These are phyloP conservation scores for Geotrichum citri-aurantii DNA, from an alignment of 1,139 yeast genomes.

Conservation along the genomic window DNA sequence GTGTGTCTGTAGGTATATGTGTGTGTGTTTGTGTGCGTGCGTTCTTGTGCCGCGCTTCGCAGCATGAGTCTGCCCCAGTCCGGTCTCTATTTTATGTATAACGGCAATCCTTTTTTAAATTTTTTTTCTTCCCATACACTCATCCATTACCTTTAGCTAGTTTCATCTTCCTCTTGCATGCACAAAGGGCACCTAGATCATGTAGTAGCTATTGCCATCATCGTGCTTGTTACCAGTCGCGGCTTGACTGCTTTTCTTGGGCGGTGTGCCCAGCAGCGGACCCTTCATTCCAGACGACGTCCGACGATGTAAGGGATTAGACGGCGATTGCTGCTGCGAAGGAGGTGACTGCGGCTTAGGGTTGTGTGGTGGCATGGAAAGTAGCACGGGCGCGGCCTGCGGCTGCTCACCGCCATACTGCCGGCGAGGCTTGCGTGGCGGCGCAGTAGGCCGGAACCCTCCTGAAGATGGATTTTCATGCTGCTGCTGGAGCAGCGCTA, in stretches of 20 bases:
- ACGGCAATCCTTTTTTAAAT: too few relatives aligned
- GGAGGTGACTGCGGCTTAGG: not conserved
- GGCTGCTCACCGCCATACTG: not conserved
- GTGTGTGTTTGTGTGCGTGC: too few relatives aligned
- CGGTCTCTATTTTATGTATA: too few relatives aligned
- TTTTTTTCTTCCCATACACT: too few relatives aligned
- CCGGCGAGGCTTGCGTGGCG: conserved; percentile 6
- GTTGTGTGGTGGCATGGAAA: not conserved
- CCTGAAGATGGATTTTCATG: conserved; percentile 1
- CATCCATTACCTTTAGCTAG: too few relatives aligned
- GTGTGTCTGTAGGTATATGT: too few relatives aligned
- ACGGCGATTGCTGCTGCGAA: not conserved
- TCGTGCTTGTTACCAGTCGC: not conserved
- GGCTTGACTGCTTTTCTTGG: not conserved
- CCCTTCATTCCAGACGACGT: not conserved
- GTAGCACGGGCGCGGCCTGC: not conserved
- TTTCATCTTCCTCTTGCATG: too few relatives aligned
- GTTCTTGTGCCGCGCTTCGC: too few relatives aligned
- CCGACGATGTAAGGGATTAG: not conserved
- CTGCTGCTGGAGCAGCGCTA: conserved; percentile 13
- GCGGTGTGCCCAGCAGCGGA: not conserved
- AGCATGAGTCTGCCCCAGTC: too few relatives aligned
- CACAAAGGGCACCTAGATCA: not conserved
- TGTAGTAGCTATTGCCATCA: not conserved
- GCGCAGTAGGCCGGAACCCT: conserved; percentile 6